A percentile compares a stretch with the other conserved stretches of the same genome.
phyloP scores from a whole-genome alignment of 2,329 filamentous ascomycete genomes.

The Cadophora sp. region DNA sequence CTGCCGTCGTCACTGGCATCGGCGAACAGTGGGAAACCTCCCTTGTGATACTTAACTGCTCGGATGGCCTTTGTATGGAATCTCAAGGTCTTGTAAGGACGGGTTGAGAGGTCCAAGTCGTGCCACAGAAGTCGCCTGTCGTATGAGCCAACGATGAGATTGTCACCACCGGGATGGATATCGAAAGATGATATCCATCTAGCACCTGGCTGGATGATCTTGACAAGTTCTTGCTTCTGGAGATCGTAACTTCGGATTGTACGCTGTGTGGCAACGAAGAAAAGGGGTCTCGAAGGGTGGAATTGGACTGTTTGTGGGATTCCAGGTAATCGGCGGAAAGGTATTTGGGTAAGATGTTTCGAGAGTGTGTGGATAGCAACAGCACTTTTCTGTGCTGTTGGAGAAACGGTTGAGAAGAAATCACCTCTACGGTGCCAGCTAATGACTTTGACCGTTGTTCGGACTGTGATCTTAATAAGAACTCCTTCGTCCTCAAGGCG shows the following conservation, averaged over 20 bases:
- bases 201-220: constrained; percentile 91
- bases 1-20: constrained; percentile 95
- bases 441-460: constrained; percentile 83
- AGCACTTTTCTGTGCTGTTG: constrained; percentile 76
- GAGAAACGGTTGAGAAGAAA: constrained; percentile 91
- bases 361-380: constrained; percentile 95
- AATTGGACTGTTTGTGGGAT: constrained; percentile 89
- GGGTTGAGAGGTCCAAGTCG: constrained; percentile 87
- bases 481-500: constrained; percentile 80
- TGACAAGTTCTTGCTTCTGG: constrained; percentile 87
- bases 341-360: constrained; percentile 93
- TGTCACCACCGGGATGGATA: constrained; percentile 91
- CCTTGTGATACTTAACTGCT: constrained; percentile 84
- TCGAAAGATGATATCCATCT: constrained; percentile 95
- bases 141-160: constrained; percentile 92
- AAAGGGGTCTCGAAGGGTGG: constrained; percentile 89
- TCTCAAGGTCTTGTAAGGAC: constrained; percentile 94
- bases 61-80: constrained; percentile 95
- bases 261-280: constrained; percentile 96
- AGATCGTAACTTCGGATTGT: constrained; percentile 94
- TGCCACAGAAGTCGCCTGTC: constrained; percentile 96
- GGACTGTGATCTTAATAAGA: constrained; percentile 79
- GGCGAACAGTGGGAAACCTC: constrained; percentile 83
- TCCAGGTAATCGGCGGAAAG: constrained; percentile 80
- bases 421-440: constrained; percentile 95